Evolutionary conservation across 2,329 filamentous ascomycete genomes (phyloP).

Genomic region (Penicillium sclerotigenum): DNA sequence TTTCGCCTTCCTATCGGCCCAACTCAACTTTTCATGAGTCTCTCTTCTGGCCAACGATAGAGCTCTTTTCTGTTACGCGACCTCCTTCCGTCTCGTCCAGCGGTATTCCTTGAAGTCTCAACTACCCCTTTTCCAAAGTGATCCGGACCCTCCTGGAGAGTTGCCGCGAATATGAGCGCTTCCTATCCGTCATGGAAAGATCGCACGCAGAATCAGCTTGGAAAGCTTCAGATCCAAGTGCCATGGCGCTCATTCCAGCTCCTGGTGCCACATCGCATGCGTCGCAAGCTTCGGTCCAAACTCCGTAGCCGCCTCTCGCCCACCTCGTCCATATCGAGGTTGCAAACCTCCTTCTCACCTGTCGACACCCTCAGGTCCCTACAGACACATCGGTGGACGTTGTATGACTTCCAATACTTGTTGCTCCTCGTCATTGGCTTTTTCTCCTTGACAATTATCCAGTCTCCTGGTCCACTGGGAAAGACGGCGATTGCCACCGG

Average conservation of each 20-base stretch:
- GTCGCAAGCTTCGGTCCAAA: slow-evolving; percentile 66
- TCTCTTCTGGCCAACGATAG: slow-evolving; percentile 10
- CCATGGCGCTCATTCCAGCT: slow-evolving; percentile 51
- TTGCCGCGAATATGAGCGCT: slow-evolving; percentile 34
- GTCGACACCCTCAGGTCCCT: slow-evolving; percentile 72
- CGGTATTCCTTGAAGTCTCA: slow-evolving; percentile 17
- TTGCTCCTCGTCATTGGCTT: slow-evolving; percentile 70
- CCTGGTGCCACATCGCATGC: slow-evolving; percentile 61
- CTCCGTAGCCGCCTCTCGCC: slow-evolving; percentile 65
- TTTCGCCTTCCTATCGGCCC: slow-evolving; percentile 11
- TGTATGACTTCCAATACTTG: slow-evolving; percentile 82
- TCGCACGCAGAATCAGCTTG: slow-evolving; percentile 43
- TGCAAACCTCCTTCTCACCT: slow-evolving; percentile 80
- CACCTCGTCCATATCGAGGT: slow-evolving; percentile 67
- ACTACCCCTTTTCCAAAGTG: slow-evolving; percentile 8
- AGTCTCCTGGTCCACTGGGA: slow-evolving; percentile 69
- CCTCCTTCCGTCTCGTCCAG: slow-evolving; percentile 21
- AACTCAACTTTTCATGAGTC: slow-evolving; percentile 7
- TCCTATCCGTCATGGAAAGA: slow-evolving; percentile 48
- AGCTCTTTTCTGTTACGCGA: slow-evolving; percentile 13
- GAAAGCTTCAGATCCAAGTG: slow-evolving; percentile 46
- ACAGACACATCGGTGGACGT: slow-evolving; percentile 73
- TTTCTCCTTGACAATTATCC: slow-evolving; percentile 80
- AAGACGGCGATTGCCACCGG: slow-evolving; percentile 71
- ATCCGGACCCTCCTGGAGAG: slow-evolving; percentile 23